Base-by-base conservation (phyloP, 768 basidiomycete genomes). In the Roridomyces roridus region DNA sequence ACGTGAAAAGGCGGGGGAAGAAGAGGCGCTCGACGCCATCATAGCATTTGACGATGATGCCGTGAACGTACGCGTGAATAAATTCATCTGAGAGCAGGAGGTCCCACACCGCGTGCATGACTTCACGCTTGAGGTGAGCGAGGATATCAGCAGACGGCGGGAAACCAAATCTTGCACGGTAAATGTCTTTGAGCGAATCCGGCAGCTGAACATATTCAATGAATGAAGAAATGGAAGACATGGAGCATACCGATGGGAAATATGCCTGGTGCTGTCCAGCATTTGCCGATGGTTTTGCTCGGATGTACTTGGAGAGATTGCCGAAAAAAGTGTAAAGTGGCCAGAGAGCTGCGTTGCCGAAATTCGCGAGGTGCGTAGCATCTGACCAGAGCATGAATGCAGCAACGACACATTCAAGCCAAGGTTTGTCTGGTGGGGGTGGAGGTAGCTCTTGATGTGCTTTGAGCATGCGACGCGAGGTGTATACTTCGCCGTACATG, bases 311-410 rank as follows among this genome's bases (percentile, higher is more conserved):
- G 35, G 47, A 25, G 6, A 17, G 34, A 17, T 49, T 49, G 4
- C 47, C 47, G 7, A 49, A 49, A 14, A 39, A 49, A 1, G 47
- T 48, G 31, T 76, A 76, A 0, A 71, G 24, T 1, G 75, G 75
- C 76, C 73, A 77, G 0, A 72, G 53, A 0, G 63, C 58, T 0
- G 65, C 68, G 25, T 35, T 51, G 4, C 70, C 70, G 37, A 72
- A 72, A 5, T 42, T 49, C 0, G 67, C 50, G 8, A 71, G 62
- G 36, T 68, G 65, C 4, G 71, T 72, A 0, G 64, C 46, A 46
- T 72, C 71, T 0, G 69, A 70, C 61, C 65, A 71, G 20, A 68
- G 61, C 70, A 72, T 70, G 23, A 65, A 45, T 0, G 65, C 57
- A 2, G 57, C 64, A 18, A 70, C 56, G n/a, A 63, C 57, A 2